Evolutionary conservation across 179 eudicot genomes (phyloP).

Genomic region (Vitellaria paradoxa): DNA sequence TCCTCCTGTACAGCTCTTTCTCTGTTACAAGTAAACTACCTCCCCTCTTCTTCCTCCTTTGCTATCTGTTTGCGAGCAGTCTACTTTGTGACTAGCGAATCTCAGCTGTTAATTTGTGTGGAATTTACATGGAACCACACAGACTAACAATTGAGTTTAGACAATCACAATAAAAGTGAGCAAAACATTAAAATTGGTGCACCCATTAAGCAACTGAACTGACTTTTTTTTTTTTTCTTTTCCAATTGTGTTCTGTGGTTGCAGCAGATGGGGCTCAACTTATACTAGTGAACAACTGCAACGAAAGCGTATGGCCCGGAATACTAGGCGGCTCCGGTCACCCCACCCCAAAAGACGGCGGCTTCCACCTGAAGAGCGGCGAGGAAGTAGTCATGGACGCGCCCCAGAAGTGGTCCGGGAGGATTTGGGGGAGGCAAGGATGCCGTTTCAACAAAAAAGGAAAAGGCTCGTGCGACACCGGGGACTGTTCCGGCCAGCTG

Average conservation of each 20-base stretch:
- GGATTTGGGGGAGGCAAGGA: conserved; percentile 84
- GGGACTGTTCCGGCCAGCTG: conserved; percentile 67
- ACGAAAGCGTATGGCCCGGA: conserved; percentile 72
- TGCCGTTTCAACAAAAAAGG: conserved; percentile 59
- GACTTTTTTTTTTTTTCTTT: not conserved
- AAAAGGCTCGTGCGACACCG: conserved; percentile 70
- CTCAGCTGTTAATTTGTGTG: too few species aligned
- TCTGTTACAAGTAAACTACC: conserved; percentile 21
- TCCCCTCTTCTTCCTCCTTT: not conserved
- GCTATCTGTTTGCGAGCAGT: not conserved
- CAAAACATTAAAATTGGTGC: not conserved
- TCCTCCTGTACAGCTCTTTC: conserved; percentile 3
- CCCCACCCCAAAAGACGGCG: conserved; percentile 61
- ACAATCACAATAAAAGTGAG: too few species aligned
- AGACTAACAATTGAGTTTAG: too few species aligned
- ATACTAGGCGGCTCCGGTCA: conserved; percentile 73
- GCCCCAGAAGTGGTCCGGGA: conserved; percentile 85
- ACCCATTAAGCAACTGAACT: not conserved
- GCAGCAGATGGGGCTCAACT: conserved; percentile 63
- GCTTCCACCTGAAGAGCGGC: conserved; percentile 60
- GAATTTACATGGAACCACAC: too few species aligned
- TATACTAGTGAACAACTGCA: conserved; percentile 86
- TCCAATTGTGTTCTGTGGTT: not conserved
- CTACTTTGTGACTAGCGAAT: too few species aligned
- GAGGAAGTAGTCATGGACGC: conserved; percentile 63